Evolutionary conservation across 352 stramenopile genomes (phyloP).

Genomic region (Pythium phragmitis): DNA sequence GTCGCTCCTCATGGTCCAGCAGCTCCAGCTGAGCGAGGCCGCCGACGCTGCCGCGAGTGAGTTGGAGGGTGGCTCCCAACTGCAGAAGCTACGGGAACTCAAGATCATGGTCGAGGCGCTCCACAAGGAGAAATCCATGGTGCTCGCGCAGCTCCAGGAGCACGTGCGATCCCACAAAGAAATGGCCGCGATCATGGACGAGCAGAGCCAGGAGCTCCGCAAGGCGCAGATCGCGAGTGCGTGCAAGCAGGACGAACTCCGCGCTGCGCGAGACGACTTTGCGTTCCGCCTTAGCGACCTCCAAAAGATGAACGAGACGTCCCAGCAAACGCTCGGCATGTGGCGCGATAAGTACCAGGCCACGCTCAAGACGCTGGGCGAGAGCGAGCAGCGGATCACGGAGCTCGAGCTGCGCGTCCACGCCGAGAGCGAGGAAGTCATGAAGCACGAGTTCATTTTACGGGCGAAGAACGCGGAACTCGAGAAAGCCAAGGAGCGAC

Average conservation of each 20-base stretch:
- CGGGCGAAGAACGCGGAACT: conserved; percentile 52
- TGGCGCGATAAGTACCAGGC: conserved; percentile 62
- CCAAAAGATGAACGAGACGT: conserved; percentile 40
- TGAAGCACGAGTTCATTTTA: conserved; percentile 62
- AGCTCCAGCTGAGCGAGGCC: conserved; percentile 44
- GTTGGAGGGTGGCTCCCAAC: conserved; percentile 6
- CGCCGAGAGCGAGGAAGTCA: conserved; percentile 46
- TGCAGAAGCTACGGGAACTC: conserved; percentile 42
- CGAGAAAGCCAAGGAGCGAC: conserved; percentile 40
- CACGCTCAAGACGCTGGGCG: conserved; percentile 34
- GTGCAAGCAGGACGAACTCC: conserved; percentile 49
- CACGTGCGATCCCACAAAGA: conserved; percentile 50
- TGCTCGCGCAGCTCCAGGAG: conserved; percentile 60
- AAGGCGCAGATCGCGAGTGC: conserved; percentile 44
- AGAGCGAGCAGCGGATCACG: conserved; percentile 32
- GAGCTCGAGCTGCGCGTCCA: conserved; percentile 53
- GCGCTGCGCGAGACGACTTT: conserved; percentile 35
- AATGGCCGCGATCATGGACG: conserved; percentile 39
- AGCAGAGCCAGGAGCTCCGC: conserved; percentile 58
- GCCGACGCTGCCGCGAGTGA: conserved; percentile 10
- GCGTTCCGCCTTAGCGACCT: conserved; percentile 30
- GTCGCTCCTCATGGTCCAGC: conserved; percentile 44
- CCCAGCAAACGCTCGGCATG: conserved; percentile 35
- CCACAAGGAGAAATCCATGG: conserved; percentile 58
- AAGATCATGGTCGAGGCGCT: conserved; percentile 50